Evolutionary conservation across 768 basidiomycete genomes (phyloP), one percentile per base, ranked within the genome.

Genomic region (Serendipita indica): DNA sequence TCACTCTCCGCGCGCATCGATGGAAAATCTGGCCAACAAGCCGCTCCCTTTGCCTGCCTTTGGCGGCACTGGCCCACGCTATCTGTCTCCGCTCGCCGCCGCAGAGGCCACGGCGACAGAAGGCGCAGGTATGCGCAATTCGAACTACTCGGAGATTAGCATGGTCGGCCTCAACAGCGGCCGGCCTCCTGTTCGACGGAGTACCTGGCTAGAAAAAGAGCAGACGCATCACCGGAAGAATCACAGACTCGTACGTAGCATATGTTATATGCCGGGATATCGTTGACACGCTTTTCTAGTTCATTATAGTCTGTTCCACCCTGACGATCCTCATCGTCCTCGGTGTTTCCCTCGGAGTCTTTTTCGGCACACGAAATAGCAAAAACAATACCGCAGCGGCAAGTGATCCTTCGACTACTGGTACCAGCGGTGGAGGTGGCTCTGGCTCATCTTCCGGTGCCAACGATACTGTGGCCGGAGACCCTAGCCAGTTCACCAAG

Each of bases 401-500:
- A 22, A 30, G 16, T n/a, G 20, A 54, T 10, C n/a, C 30, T 16
- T 10, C 10, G 16, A 54, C 49, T 1, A 54, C 18, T 25, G 41
- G 6, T n/a, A 43, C 41, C 41, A 10, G 10, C 35, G 6, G 18
- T 43, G 27, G 16, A 18, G 41, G 41, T 25, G 41, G 41, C n/a
- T 18, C 18, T n/a, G 16, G 16, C 16, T 5, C 7, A 7, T 18
- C 18, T 43, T 18, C 2, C n/a, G 16, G 41, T n/a, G 2, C 7
- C 41, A 43, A 43, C 41, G 22, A 33, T 30, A 27, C 20, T 7
- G n/a, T 27, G 10, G 30, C 22, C 16, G 30, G 49, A 63, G 86
- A 93, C 69, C 89, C 91, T 2, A 89, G 82, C 69, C 75, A 76
- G 16, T 96, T 93, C 69, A 69, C 70, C 18, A 85, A 83, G 71